Evolutionary conservation across 2,329 filamentous ascomycete genomes (phyloP), one percentile per base, ranked within the genome.

Genomic region (Colletotrichum plurivorum): DNA sequence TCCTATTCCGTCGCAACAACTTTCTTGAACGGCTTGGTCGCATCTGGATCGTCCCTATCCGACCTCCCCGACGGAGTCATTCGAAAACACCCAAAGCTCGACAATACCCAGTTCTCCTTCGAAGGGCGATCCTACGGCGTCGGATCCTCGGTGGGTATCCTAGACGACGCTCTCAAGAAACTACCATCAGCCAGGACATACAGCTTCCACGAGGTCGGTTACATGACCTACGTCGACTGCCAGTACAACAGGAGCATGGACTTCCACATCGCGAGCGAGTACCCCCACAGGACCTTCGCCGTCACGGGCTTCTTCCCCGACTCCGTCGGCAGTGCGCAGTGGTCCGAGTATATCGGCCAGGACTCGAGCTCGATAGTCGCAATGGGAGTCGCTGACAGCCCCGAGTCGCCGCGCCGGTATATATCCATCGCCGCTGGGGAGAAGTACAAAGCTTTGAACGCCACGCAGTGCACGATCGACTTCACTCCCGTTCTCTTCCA

Each of bases 201-300:
- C 67, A 67, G 70, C 5, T 82, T 78, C 31, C 71, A 77, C 57
- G 79, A 82, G 57, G 41, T 70, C 25, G 78, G 79, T 16, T 81
- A 80, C 51, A 27, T 72, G 5, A 55, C 77, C 15, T 72, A 75
- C 9, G 77, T 79, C 7, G 73, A 69, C 1, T 82, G 79, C 71
- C 78, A 77, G 18, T 80, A 81, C 72, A 82, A 82, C 71, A 36
- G 54, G 8, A 78, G 74, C n/a, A 74, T 73, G 4, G 69, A 77
- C 41, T 82, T 80, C 54, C 55, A 53, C 3, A 71, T 78, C 18
- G 49, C 7, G 7, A 39, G 27, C 36, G 60, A 63, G 39, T 55
- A 51, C 22, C 57, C 57, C 7, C 22, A 60, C 48, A 53, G 67
- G 3, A 71, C 78, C 3, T 68, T 56, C 41, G 18, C 54, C 3